Conservation (phyloP, 176 grass and related monocot genomes). For the Eleusine coracana region DNA sequence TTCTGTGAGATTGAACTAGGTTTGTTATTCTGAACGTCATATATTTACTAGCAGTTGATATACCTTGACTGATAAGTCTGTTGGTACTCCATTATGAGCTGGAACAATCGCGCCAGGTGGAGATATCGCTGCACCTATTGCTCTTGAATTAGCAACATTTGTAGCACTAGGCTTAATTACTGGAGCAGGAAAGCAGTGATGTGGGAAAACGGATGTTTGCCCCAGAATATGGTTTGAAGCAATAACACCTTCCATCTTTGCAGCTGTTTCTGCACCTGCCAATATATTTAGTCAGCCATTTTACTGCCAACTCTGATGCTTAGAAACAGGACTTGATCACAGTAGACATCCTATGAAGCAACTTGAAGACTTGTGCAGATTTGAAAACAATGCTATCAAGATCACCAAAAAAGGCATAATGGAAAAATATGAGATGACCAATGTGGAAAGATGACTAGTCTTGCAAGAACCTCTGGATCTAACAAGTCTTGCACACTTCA, state of each 20-base stretch:
- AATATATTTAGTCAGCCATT: constrained; percentile 41
- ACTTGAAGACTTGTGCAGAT: constrained; percentile 15
- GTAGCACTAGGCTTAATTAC: constrained; percentile 55
- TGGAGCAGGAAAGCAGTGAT: constrained; percentile 52
- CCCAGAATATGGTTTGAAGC: constrained; percentile 43
- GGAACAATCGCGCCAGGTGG: constrained; percentile 39
- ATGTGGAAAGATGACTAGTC: constrained; percentile 18
- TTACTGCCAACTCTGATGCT: constrained; percentile 34
- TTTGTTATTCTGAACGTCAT: too few relatives aligned
- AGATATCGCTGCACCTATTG: constrained; percentile 41
- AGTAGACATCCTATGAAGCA: background rate
- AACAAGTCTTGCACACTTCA: background rate
- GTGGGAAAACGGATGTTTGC: constrained; percentile 45
- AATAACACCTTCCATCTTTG: constrained; percentile 52
- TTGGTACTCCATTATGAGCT: constrained; percentile 41
- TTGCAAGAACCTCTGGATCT: background rate
- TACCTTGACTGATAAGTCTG: constrained; percentile 76
- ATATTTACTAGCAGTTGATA: constrained; percentile 8
- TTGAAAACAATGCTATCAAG: constrained; percentile 14
- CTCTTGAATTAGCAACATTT: constrained; percentile 48
- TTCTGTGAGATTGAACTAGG: too few relatives aligned
- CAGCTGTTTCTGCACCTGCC: constrained; percentile 49
- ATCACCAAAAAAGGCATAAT: constrained; percentile 6
- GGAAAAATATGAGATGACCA: constrained; percentile 10
- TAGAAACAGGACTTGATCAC: constrained; percentile 22